Percentiles rank a stretch among this genome's conserved stretches.
Conservation (phyloP, 2,329 filamentous ascomycete genomes). For the Knufia fluminis region DNA sequence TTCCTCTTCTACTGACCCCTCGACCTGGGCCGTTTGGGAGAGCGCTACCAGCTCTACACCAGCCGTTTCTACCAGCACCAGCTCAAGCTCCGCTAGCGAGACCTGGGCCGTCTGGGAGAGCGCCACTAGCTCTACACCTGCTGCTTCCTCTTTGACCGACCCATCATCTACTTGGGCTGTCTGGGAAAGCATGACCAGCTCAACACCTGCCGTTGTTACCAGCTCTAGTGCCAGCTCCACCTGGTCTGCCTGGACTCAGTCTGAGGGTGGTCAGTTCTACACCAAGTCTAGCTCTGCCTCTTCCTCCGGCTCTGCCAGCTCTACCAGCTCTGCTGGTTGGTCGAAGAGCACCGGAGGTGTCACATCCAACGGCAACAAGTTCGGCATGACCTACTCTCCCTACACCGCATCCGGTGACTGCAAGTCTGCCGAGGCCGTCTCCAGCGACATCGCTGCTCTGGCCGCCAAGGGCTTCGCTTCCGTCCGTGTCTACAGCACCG, state of each 20-base stretch:
- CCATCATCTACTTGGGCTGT: too few species aligned
- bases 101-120: constrained; percentile 1
- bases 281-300: background rate
- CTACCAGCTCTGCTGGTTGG: constrained; percentile 12
- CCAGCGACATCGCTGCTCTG: constrained; percentile 53
- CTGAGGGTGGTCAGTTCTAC: background rate
- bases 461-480: constrained; percentile 57
- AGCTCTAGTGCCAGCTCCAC: too few species aligned
- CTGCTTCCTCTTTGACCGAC: too few species aligned
- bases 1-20: background rate
- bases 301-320: constrained; percentile 4
- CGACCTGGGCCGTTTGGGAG: constrained; percentile 6
- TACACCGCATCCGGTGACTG: constrained; percentile 53
- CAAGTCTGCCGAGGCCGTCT: constrained; percentile 53
- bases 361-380: constrained; percentile 40
- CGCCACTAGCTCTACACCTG: constrained; percentile 7
- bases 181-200: too few species aligned
- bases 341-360: constrained; percentile 17
- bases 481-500: constrained; percentile 81
- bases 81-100: background rate
- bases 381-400: constrained; percentile 73
- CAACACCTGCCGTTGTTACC: too few species aligned
- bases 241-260: background rate
- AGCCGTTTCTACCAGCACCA: background rate
- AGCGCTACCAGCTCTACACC: background rate